A percentile compares a stretch with the other conserved stretches of the same genome.
These are phyloP conservation scores for Hirsutella rhossiliensis DNA, from an alignment of 2,329 filamentous ascomycete species.

Conservation along the genomic window DNA sequence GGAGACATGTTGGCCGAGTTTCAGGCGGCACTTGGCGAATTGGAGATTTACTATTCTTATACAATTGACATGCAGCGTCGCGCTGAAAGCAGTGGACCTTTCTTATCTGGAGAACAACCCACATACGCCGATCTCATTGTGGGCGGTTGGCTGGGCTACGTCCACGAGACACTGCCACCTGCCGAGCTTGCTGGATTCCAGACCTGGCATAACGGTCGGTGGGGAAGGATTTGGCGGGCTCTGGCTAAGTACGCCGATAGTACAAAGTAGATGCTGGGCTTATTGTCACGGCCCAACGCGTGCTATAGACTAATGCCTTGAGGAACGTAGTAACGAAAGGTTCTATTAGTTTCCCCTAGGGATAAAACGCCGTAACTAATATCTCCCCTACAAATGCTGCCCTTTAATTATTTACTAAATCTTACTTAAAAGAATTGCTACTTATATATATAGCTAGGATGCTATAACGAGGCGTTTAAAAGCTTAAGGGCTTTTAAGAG, in stretches of 20 bases:
- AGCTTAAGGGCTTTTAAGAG: no score
- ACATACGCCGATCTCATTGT: constrained; percentile 46
- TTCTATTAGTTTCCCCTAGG: no score
- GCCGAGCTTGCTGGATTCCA: constrained; percentile 34
- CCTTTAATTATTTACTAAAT: no score
- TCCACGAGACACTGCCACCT: constrained; percentile 23
- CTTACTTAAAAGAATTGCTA: no score
- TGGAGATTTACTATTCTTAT: constrained; percentile 27
- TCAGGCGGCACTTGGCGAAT: constrained; percentile 23
- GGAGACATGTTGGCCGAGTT: constrained; percentile 26
- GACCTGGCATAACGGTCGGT: constrained; percentile 37
- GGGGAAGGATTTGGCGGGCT: constrained; percentile 36
- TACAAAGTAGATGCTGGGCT: no score
- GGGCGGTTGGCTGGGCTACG: constrained; percentile 42
- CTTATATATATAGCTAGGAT: no score
- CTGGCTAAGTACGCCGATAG: constrained; percentile 21
- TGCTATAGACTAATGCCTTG: no score
- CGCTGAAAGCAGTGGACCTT: constrained; percentile 28
- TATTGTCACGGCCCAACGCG: no score
- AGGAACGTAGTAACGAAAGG: no score
- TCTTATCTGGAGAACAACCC: constrained; percentile 29
- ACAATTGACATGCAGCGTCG: constrained; percentile 14
- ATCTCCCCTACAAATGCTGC: no score
- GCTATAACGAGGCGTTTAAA: no score
- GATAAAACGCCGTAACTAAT: no score